Conservation (phyloP, 257 asterid genomes). For the Solanum neorickii region DNA sequence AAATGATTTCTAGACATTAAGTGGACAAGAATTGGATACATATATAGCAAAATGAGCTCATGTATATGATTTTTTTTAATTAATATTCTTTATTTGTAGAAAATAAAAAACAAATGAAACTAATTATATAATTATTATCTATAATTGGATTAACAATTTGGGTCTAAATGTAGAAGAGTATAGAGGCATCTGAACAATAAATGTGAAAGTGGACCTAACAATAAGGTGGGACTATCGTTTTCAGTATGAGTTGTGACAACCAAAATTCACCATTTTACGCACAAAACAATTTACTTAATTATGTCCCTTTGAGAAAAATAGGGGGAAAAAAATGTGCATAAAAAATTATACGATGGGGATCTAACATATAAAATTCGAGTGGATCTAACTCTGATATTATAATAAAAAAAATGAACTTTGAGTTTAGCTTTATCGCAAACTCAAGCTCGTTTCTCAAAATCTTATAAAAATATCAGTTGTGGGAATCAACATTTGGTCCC, state of each 20-base stretch:
- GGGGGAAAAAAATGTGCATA: neutral
- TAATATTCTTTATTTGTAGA: neutral
- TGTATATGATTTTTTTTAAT: neutral
- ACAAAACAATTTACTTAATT: neutral
- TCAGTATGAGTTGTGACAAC: slow-evolving; percentile 24
- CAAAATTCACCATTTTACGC: slow-evolving; percentile 23
- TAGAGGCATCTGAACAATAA: slow-evolving; percentile 35
- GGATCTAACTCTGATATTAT: neutral
- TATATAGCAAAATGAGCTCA: neutral
- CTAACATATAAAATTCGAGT: too few species aligned
- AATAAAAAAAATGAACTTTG: neutral
- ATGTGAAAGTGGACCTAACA: slow-evolving; percentile 45
- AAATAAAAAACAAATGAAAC: neutral
- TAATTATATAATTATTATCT: neutral
- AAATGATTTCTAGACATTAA: neutral
- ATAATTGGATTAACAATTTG: neutral
- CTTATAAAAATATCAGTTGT: neutral
- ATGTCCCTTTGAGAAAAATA: neutral
- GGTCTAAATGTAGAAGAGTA: slow-evolving; percentile 1
- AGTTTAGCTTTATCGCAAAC: neutral
- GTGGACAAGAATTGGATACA: neutral
- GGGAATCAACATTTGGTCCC: neutral
- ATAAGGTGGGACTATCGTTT: slow-evolving; percentile 23
- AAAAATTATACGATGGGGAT: neutral
- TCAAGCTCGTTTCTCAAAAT: neutral